A percentile compares a stretch with the other conserved stretches of the same genome.
Evolutionary conservation across 2,329 filamentous ascomycete genomes (phyloP).

Genomic region (Ceratocystis huliohia): DNA sequence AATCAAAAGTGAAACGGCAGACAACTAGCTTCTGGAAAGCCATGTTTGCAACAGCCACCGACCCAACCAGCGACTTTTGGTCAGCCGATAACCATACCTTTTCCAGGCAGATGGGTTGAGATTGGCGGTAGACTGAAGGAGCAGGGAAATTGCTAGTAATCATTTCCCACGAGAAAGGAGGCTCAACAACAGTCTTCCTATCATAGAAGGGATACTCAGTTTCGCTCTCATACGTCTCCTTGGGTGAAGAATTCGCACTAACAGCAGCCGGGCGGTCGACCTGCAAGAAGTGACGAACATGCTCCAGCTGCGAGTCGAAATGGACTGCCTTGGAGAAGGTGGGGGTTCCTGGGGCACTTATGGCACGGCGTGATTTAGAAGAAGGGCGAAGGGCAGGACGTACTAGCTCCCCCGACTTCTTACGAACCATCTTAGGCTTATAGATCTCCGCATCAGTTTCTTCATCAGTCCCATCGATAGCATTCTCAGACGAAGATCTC

Average conservation of each 20-base stretch:
- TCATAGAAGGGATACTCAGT: conserved; percentile 68
- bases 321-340: conserved; percentile 96
- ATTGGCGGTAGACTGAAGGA: conserved; percentile 37
- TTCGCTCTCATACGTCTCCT: conserved; percentile 77
- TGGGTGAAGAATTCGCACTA: conserved; percentile 83
- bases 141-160: conserved; percentile 70
- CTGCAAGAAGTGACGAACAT: conserved; percentile 89
- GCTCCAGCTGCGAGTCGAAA: conserved; percentile 91
- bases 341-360: conserved; percentile 93
- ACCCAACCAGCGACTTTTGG: conserved; percentile 74
- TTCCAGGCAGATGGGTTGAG: conserved; percentile 65
- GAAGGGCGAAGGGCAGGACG: conserved; percentile 69
- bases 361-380: conserved; percentile 63
- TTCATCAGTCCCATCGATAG: conserved; percentile 45
- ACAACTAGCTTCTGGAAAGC: conserved; percentile 79
- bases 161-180: conserved; percentile 76
- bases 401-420: conserved; percentile 96
- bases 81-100: conserved; percentile 76
- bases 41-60: conserved; percentile 73
- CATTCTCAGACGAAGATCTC: conserved; percentile 36
- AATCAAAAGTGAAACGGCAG: conserved; percentile 92
- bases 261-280: conserved; percentile 92
- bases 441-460: conserved; percentile 47
- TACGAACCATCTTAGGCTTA: conserved; percentile 88
- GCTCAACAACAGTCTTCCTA: conserved; percentile 22